Base-by-base conservation (phyloP, 2,329 filamentous ascomycete species). In the Neodidymelliopsis sp. region DNA sequence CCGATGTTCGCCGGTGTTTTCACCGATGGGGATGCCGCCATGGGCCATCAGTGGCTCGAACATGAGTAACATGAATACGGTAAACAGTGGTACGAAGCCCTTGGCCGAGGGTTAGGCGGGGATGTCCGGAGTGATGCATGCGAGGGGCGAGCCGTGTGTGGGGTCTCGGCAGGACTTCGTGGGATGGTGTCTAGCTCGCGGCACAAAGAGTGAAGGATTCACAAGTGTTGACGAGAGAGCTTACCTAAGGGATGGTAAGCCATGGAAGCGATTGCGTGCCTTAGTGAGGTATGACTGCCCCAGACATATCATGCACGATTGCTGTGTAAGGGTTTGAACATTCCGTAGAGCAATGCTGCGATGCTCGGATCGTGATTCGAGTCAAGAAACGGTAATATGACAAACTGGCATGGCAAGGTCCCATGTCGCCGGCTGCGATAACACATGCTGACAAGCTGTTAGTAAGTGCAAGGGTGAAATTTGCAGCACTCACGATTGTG, bases 1-100 rank as follows among this genome's bases (percentile, higher is more conserved):
- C 62, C 62, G 62, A 64, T 22, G 19, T 59, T 63, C 55, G 58
- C 63, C 63, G 61, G 43, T 13, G 15, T 40, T 36, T 53, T 42
- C 47, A 46, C 57, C 53, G 53, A 59, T 51, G 42, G 54, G 29
- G 16, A 29, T 40, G 29, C 34, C 47, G 45, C 40, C 41, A 38
- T 20, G 30, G 30, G 37, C 40, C 23, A 18, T 41, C 47, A 51
- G 41, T 54, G 52, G 54, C 37, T 43, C 30, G 20, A 20, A 25
- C 3, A 22, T 5, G 19, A 50, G 13, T 22, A 20, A 39, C n/a
- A 11, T 22, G 19, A 30, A 24, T 6, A 19, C 19, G 11, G 15
- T 24, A 40, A 27, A 36, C 11, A 35, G 1, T 11, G 47, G 23
- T 13, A 35, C 13, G 18, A 20, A 11, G 23, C 29, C 29, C 20